Percentiles rank a stretch among this genome's conserved stretches.
phyloP scores from a whole-genome alignment of 106 monocot genomes.

The Alisma plantagoaquatica region DNA sequence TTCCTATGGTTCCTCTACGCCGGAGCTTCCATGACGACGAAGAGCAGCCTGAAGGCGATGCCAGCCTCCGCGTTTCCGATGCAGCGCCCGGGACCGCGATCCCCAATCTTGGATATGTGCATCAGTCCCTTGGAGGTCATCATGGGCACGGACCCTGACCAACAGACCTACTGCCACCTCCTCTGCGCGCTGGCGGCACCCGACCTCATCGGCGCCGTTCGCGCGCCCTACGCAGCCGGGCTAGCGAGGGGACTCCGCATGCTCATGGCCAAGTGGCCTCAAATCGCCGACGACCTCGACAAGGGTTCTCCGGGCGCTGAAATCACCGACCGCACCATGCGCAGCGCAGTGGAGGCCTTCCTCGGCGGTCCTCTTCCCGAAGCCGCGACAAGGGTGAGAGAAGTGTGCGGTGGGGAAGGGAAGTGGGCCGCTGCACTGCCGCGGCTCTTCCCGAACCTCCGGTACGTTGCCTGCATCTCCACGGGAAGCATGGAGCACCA shows the following conservation, averaged over 20 bases:
- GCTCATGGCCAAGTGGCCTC: constrained; percentile 27
- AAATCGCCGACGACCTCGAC: constrained; percentile 24
- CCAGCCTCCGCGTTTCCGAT: constrained; percentile 19
- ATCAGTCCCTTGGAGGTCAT: constrained; percentile 25
- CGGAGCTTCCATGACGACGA: constrained; percentile 19
- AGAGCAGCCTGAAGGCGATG: constrained; percentile 24
- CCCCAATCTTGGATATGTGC: constrained; percentile 6
- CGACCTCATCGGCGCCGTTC: constrained; percentile 8
- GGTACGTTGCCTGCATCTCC: constrained; percentile 21
- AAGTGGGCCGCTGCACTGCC: constrained; percentile 22
- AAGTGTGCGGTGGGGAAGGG: constrained; percentile 3
- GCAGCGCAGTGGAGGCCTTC: constrained; percentile 7
- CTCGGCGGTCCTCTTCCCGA: constrained; percentile 22
- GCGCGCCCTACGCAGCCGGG: constrained; percentile 27
- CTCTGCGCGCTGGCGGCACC: constrained; percentile 17
- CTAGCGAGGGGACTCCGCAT: constrained; percentile 15
- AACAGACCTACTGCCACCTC: constrained; percentile 38
- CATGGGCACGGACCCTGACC: constrained; percentile 14
- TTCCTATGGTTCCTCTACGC: constrained; percentile 26
- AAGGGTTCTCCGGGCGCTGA: constrained; percentile 2
- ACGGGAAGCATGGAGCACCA: constrained; percentile 41
- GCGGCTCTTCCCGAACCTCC: constrained; percentile 17
- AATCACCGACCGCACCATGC: constrained; percentile 14
- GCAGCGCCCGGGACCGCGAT: background rate
- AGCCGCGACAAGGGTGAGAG: constrained; percentile 4